Percentiles rank a stretch among this genome's conserved stretches.
Evolutionary conservation across 495 filamentous ascomycete genomes (phyloP).

Genomic region (Podospora conica): DNA sequence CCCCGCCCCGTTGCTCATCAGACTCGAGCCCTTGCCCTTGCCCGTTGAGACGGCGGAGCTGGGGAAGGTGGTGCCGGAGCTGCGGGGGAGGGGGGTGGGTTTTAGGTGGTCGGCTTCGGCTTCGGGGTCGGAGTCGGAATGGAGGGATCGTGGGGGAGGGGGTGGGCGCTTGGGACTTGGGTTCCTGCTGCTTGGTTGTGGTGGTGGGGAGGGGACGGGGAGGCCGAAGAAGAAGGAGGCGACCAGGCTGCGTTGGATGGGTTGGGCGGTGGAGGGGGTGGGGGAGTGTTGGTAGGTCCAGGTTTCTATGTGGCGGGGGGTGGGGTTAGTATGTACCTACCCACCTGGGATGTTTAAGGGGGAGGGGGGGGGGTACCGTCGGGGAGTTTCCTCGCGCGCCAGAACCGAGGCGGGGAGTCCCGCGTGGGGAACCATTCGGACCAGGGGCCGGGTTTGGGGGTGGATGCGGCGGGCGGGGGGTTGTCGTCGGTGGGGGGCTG

Average conservation of each 20-base stretch:
- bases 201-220: neutral
- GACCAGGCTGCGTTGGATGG: neutral
- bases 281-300: constrained; percentile 5
- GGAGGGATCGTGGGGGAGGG: neutral
- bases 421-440: constrained; percentile 4
- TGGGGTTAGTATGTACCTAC: neutral
- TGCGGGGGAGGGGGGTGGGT: neutral
- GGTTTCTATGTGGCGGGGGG: neutral
- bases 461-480: neutral
- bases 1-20: constrained; percentile 1
- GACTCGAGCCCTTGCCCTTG: neutral
- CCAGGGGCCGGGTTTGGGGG: constrained; percentile 1
- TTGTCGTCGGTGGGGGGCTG: neutral
- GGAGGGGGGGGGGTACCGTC: neutral
- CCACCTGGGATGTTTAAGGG: neutral
- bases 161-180: neutral
- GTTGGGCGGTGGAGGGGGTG: neutral
- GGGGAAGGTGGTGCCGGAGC: constrained; percentile 9
- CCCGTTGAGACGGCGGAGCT: neutral
- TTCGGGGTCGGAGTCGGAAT: neutral
- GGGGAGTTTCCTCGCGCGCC: constrained; percentile 1
- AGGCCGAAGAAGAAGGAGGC: constrained; percentile 12
- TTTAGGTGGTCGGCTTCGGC: neutral
- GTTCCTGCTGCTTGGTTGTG: neutral
- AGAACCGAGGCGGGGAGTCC: constrained; percentile 1